Evolutionary conservation across 2,329 filamentous ascomycete genomes (phyloP), one percentile per base, ranked within the genome.

Genomic region (Raffaelea albimanens): DNA sequence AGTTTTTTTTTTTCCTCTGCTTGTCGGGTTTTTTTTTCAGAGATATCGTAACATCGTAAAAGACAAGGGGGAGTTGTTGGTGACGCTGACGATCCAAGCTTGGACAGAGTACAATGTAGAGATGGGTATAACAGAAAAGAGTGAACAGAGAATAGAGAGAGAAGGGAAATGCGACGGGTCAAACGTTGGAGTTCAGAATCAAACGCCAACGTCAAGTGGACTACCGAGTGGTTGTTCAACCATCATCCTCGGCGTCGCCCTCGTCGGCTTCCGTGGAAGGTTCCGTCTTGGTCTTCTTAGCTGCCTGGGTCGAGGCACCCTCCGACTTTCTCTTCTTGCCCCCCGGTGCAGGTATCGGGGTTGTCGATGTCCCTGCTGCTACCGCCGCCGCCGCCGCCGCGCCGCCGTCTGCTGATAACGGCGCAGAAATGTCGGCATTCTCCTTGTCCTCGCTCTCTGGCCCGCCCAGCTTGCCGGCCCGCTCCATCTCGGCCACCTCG

Each of bases 401-500:
- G 19, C 53, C 52, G 43, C 40, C 23, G 1, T 25, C 48, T 1
- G 42, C 56, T n/a, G 57, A 53, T 3, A 55, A 50, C 4, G 55
- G 53, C 25, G 55, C 53, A 31, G 57, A 58, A 41, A 52, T 50
- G 21, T 54, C 53, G 48, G 59, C 61, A n/a, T 64, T 58, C 5
- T 63, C 63, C 47, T 67, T 61, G 40, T 65, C 65, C 9, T 63
- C 66, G 8, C 58, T 59, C 16, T 67, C 66, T 18, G 54, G 58
- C 10, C 59, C 58, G 3, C 54, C 61, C 56, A 67, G 69, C 57
- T 77, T 78, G 43, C 73, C 78, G 42, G 73, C 76, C 57, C 80
- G 79, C 60, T 95, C 90, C 72, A 95, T 89, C 44, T 85, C 83
- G 5, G 89, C 88, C 4, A 96, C 90, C 64, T 98, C 93, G 49